Percentiles rank a stretch among this genome's conserved stretches.
phyloP scores from a whole-genome alignment of 345 rosid species.

The Schrenkiella parvula region DNA sequence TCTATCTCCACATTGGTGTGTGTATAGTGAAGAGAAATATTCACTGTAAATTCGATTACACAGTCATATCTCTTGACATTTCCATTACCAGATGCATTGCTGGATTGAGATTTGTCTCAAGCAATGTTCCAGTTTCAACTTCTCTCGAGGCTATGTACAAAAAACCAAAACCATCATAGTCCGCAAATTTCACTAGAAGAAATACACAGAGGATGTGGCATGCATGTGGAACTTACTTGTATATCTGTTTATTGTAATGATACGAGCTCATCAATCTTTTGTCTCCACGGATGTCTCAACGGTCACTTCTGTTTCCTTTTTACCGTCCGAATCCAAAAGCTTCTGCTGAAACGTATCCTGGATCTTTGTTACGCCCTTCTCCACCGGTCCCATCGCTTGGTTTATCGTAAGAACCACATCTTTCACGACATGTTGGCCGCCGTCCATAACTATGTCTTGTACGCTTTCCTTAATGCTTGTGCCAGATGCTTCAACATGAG shows the following conservation, averaged over 20 bases:
- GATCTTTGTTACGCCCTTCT: conserved; percentile 77
- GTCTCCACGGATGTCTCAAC: conserved; percentile 30
- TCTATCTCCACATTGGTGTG: neutral
- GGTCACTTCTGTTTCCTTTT: conserved; percentile 37
- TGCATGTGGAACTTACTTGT: neutral
- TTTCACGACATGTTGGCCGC: conserved; percentile 68
- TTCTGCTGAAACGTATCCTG: conserved; percentile 58
- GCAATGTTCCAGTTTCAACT: neutral
- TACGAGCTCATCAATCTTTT: neutral
- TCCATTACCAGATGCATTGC: neutral
- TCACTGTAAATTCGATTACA: neutral
- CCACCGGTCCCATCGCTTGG: conserved; percentile 83
- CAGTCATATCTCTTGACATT: neutral
- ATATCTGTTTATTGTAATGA: neutral
- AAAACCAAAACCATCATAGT: neutral
- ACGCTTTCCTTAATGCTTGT: conserved; percentile 77
- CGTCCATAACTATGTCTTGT: conserved; percentile 77
- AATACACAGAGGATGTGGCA: neutral
- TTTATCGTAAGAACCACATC: conserved; percentile 84
- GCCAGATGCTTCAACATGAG: conserved; percentile 62
- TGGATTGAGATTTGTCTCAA: neutral
- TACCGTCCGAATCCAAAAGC: conserved; percentile 31
- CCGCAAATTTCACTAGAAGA: too few species aligned
- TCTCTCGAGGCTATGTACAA: neutral
- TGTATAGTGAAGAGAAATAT: neutral